Evolutionary conservation across 345 rosid genomes (phyloP).

Genomic region (Rhizophora mangle): DNA sequence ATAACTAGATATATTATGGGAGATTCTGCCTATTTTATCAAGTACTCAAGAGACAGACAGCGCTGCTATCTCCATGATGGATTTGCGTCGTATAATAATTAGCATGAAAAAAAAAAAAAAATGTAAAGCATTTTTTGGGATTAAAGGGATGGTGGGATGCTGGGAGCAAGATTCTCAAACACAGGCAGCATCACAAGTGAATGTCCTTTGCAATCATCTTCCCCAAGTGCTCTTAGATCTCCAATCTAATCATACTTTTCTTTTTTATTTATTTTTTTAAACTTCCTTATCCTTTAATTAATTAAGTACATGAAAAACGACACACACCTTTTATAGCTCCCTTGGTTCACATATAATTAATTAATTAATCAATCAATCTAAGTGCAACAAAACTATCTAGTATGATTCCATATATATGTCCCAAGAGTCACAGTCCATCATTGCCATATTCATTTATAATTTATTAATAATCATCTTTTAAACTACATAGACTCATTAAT

Average conservation of each 20-base stretch:
- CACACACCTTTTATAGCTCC: not conserved
- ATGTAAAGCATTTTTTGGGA: not conserved
- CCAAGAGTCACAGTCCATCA: too few relatives aligned
- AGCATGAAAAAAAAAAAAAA: not conserved
- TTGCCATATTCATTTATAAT: too few relatives aligned
- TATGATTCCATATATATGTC: too few relatives aligned
- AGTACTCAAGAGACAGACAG: not conserved
- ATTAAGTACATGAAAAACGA: too few relatives aligned
- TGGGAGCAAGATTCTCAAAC: slow-evolving; percentile 35
- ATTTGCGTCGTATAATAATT: not conserved
- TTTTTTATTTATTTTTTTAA: too few relatives aligned
- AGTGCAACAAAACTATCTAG: not conserved
- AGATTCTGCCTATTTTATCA: too few relatives aligned
- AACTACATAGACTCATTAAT: too few relatives aligned
- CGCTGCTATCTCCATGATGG: too few relatives aligned
- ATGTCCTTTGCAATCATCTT: slow-evolving; percentile 40
- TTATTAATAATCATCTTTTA: too few relatives aligned
- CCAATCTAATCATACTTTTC: slow-evolving; percentile 20
- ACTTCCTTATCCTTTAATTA: not conserved
- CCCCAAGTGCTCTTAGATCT: slow-evolving; percentile 30
- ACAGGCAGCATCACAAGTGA: slow-evolving; percentile 35
- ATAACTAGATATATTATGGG: too few relatives aligned
- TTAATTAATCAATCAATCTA: slow-evolving; percentile 13
- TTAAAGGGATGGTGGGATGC: slow-evolving; percentile 15
- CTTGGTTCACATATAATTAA: not conserved